Percentiles rank a stretch among this genome's conserved stretches.
Evolutionary conservation across 2,329 filamentous ascomycete species (phyloP).

Genomic region (Helicocarpus griseus): DNA sequence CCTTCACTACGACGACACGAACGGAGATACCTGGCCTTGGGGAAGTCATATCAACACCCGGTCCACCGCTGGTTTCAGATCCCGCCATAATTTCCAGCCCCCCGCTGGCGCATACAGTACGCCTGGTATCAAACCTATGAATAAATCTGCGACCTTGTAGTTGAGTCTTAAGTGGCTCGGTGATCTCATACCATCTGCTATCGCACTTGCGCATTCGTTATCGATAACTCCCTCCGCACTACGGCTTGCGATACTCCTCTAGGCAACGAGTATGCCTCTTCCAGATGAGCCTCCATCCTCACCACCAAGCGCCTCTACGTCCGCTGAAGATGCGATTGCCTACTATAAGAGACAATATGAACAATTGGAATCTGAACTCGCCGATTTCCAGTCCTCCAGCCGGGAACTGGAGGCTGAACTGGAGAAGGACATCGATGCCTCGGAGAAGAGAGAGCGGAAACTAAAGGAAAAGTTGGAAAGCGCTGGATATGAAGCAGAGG

Average conservation of each 20-base stretch:
- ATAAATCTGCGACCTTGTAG: background rate
- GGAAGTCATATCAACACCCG: background rate
- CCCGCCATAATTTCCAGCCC: background rate
- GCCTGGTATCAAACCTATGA: background rate
- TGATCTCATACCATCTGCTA: background rate
- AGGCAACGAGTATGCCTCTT: slow-evolving; percentile 3
- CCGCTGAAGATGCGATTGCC: slow-evolving; percentile 62
- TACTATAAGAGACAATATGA: slow-evolving; percentile 98
- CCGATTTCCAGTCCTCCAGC: slow-evolving; percentile 89
- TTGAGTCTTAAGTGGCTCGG: background rate
- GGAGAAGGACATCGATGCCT: slow-evolving; percentile 90
- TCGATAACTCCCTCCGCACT: background rate
- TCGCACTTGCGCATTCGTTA: background rate
- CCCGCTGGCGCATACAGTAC: background rate
- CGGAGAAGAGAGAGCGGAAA: slow-evolving; percentile 82
- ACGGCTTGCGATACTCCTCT: background rate
- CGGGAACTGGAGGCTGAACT: slow-evolving; percentile 89
- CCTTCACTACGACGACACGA: background rate
- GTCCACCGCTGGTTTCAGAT: background rate
- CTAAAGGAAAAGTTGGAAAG: slow-evolving; percentile 80
- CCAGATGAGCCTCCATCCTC: slow-evolving; percentile 16
- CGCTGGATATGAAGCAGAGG: slow-evolving; percentile 80
- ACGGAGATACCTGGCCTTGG: background rate
- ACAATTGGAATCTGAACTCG: slow-evolving; percentile 78
- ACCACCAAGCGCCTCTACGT: slow-evolving; percentile 29